phyloP scores from a whole-genome alignment of 805 yeast species.

The Starmera dryadoides region DNA sequence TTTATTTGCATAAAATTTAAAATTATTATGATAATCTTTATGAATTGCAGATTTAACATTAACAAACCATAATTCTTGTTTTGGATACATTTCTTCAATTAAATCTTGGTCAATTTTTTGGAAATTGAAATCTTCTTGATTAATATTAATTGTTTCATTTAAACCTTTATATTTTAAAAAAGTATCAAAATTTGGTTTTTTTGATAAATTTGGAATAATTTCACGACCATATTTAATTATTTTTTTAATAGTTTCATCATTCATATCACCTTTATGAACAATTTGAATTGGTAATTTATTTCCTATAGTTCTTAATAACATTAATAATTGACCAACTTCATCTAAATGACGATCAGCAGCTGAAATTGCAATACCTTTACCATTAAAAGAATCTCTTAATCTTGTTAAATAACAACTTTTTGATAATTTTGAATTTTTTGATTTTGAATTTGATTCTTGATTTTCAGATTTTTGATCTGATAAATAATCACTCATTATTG shows the following conservation, averaged over 20 bases:
- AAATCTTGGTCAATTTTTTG: background rate
- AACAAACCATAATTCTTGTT: slow-evolving; percentile 35
- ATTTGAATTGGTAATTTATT: slow-evolving; percentile 35
- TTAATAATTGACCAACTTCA: slow-evolving; percentile 28
- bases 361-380: slow-evolving; percentile 26
- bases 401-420: slow-evolving; percentile 19
- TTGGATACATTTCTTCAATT: slow-evolving; percentile 15
- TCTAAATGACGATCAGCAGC: slow-evolving; percentile 22
- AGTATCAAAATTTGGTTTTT: background rate
- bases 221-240: slow-evolving; percentile 27
- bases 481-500: slow-evolving; percentile 10
- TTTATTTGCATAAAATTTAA: slow-evolving; percentile 37
- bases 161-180: background rate
- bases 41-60: slow-evolving; percentile 20
- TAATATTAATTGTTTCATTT: background rate
- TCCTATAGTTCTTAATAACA: slow-evolving; percentile 27
- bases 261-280: slow-evolving; percentile 29
- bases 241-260: slow-evolving; percentile 19
- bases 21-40: slow-evolving; percentile 12
- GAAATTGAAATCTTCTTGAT: background rate
- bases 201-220: slow-evolving; percentile 5
- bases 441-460: slow-evolving; percentile 9
- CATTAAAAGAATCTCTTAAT: slow-evolving; percentile 22
- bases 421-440: slow-evolving; percentile 15
- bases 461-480: slow-evolving; percentile 9